Percentiles rank a stretch among this genome's conserved stretches.
These are phyloP conservation scores for Ilex paraguariensis DNA, from an alignment of 305 asterid species.

Conservation along the genomic window DNA sequence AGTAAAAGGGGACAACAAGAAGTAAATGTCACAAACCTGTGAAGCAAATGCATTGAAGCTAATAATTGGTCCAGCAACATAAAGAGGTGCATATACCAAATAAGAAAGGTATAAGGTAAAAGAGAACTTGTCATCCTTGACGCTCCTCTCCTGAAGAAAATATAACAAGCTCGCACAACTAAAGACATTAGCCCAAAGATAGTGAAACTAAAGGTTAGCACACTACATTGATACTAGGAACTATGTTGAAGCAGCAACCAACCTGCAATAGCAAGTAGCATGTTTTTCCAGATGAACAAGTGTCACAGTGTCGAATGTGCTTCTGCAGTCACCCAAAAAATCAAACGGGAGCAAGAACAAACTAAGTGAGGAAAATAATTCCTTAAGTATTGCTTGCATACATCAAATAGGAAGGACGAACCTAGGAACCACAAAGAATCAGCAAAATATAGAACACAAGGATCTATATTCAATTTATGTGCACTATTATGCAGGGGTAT, in stretches of 20 bases:
- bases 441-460: too few relatives aligned
- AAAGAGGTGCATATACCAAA: conserved; percentile 88
- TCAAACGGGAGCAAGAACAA: conserved; percentile 10
- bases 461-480: too few relatives aligned
- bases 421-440: too few relatives aligned
- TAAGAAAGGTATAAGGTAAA: conserved; percentile 76
- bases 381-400: neutral
- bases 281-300: conserved; percentile 76
- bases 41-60: conserved; percentile 97
- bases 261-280: conserved; percentile 94
- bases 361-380: conserved; percentile 1
- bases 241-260: conserved; percentile 15
- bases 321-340: conserved; percentile 46
- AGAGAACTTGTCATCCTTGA: conserved; percentile 58
- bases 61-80: conserved; percentile 96
- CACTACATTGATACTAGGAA: conserved; percentile 1
- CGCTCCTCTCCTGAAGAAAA: conserved; percentile 70
- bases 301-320: conserved; percentile 69
- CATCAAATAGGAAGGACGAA: too few relatives aligned
- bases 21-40: conserved; percentile 48
- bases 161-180: conserved; percentile 15
- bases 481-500: too few relatives aligned
- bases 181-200: conserved; percentile 2
- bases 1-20: neutral
- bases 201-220: neutral